Evolutionary conservation across 2,329 filamentous ascomycete species (phyloP).

Genomic region (Aotearoamyces nothofagi): DNA sequence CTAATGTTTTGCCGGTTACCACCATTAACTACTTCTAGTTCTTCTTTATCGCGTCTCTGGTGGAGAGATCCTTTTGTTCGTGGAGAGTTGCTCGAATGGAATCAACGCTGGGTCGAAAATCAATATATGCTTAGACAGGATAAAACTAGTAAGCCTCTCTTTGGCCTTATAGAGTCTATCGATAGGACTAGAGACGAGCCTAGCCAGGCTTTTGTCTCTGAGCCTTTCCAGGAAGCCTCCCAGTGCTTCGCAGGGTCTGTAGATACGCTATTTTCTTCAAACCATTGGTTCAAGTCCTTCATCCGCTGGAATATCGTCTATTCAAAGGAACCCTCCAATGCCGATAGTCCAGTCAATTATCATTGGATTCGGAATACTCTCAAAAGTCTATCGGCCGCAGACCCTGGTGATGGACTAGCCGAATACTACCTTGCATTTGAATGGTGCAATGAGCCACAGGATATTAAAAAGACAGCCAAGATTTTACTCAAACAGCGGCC

Average conservation of each 20-base stretch:
- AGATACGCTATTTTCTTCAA: background rate
- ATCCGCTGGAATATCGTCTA: constrained; percentile 11
- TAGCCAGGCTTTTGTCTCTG: too few relatives aligned
- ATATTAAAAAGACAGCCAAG: constrained; percentile 57
- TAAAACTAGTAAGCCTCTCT: too few relatives aligned
- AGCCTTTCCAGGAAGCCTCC: background rate
- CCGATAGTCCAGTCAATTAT: constrained; percentile 12
- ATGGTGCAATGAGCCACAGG: constrained; percentile 33
- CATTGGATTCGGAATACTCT: constrained; percentile 37
- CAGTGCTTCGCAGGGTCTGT: background rate
- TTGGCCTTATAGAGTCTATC: too few relatives aligned
- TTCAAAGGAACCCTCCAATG: constrained; percentile 5
- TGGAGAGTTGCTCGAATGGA: constrained; percentile 21
- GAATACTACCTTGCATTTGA: constrained; percentile 59
- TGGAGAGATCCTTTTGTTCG: constrained; percentile 39
- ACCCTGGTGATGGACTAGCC: constrained; percentile 37
- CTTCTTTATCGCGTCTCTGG: constrained; percentile 15
- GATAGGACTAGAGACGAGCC: too few relatives aligned
- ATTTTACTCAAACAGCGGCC: constrained; percentile 53
- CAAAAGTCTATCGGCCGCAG: constrained; percentile 34
- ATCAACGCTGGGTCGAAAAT: constrained; percentile 6
- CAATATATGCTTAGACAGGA: too few relatives aligned
- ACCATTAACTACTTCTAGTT: constrained; percentile 20
- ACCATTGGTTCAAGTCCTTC: constrained; percentile 26
- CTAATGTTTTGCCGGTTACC: constrained; percentile 53